Evolutionary conservation across 768 basidiomycete genomes (phyloP).

Genomic region (Cytidiella melzeri): DNA sequence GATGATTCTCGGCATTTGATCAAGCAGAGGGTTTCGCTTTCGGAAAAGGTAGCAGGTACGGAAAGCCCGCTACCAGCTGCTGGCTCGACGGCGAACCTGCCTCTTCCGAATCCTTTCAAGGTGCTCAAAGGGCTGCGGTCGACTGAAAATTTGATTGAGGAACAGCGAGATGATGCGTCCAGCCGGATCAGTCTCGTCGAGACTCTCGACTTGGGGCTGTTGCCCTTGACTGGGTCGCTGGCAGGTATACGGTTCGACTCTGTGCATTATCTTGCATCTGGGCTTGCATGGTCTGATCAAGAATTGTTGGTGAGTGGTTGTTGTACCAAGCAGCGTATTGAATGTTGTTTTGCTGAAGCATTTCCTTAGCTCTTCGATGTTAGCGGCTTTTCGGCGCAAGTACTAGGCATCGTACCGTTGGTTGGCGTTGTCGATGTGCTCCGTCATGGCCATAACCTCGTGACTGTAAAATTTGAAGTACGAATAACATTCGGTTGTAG

Average conservation of each 20-base stretch:
- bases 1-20: constrained; percentile 40
- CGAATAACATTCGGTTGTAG: background rate
- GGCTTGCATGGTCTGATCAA: constrained; percentile 15
- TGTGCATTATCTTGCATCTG: constrained; percentile 27
- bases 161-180: constrained; percentile 13
- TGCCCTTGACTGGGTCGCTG: constrained; percentile 24
- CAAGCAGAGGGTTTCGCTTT: constrained; percentile 33
- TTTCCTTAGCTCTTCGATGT: constrained; percentile 4
- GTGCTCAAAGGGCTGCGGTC: constrained; percentile 29
- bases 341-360: background rate
- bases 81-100: constrained; percentile 28
- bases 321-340: background rate
- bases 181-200: constrained; percentile 30
- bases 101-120: constrained; percentile 63
- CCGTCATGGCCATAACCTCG: constrained; percentile 15
- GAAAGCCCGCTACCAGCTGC: constrained; percentile 15
- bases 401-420: background rate
- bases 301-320: constrained; percentile 15
- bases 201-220: constrained; percentile 27
- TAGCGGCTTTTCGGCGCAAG: background rate
- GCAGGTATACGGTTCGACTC: constrained; percentile 22
- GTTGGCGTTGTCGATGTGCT: constrained; percentile 11
- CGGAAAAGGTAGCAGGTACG: constrained; percentile 17
- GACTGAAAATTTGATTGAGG: constrained; percentile 36
- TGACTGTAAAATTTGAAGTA: constrained; percentile 17